A percentile compares a stretch with the other conserved stretches of the same genome.
These are phyloP conservation scores for Ascochyta rabiei DNA, from an alignment of 2,329 filamentous ascomycete genomes.

Conservation along the genomic window DNA sequence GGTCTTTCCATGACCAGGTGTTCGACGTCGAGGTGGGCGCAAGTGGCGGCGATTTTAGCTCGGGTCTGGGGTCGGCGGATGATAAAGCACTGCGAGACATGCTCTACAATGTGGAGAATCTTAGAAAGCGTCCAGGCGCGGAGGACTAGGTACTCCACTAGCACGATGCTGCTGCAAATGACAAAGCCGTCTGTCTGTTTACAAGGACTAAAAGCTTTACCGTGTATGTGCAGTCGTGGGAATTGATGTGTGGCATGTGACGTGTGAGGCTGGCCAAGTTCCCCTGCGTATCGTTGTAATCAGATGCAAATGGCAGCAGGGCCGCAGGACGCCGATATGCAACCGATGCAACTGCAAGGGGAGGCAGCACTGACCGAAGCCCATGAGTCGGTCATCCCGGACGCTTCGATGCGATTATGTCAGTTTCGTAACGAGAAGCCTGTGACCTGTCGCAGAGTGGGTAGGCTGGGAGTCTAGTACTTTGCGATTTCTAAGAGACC, in stretches of 20 bases:
- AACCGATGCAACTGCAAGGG: neutral
- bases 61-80: slow-evolving; percentile 28
- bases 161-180: slow-evolving; percentile 4
- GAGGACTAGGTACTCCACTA: slow-evolving; percentile 37
- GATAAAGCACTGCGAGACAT: slow-evolving; percentile 51
- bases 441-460: slow-evolving; percentile 10
- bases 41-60: slow-evolving; percentile 7
- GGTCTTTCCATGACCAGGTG: slow-evolving; percentile 22
- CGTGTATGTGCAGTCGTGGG: slow-evolving; percentile 9
- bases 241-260: slow-evolving; percentile 26
- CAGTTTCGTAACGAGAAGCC: slow-evolving; percentile 14
- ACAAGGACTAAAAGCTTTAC: neutral
- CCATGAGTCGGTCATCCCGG: slow-evolving; percentile 18
- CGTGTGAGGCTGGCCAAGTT: slow-evolving; percentile 23
- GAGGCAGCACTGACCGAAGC: slow-evolving; percentile 13
- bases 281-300: slow-evolving; percentile 17
- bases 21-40: slow-evolving; percentile 16
- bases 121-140: slow-evolving; percentile 55
- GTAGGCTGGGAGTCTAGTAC: slow-evolving; percentile 18
- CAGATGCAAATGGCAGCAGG: slow-evolving; percentile 3
- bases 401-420: slow-evolving; percentile 14
- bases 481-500: slow-evolving; percentile 19
- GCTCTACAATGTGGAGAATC: slow-evolving; percentile 56
- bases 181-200: slow-evolving; percentile 7
- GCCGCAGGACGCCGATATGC: neutral